These are phyloP conservation scores for Eucalyptus globulus DNA, from an alignment of 345 rosid genomes.

Conservation along the genomic window DNA sequence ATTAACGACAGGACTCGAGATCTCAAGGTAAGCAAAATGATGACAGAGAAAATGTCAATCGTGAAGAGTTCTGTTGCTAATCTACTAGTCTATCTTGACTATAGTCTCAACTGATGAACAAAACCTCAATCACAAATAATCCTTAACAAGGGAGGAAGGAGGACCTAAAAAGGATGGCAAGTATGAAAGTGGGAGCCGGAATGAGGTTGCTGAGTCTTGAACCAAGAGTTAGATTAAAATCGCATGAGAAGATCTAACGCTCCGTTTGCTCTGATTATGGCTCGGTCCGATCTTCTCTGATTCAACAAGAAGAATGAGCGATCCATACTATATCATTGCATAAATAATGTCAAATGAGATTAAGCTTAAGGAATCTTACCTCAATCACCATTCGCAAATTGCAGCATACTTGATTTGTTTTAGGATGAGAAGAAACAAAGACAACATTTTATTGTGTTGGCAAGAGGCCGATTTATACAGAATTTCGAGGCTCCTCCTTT, in stretches of 20 bases:
- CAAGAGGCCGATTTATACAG: neutral
- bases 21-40: neutral
- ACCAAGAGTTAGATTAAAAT: neutral
- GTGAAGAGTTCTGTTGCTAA: neutral
- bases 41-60: neutral
- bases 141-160: neutral
- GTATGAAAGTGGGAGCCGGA: neutral
- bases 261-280: neutral
- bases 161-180: neutral
- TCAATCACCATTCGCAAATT: neutral
- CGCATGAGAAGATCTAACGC: neutral
- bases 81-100: neutral
- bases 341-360: neutral
- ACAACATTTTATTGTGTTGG: neutral
- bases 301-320: neutral
- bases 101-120: neutral
- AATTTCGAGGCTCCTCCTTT: neutral
- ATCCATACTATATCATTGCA: neutral
- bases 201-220: neutral
- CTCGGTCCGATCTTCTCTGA: neutral
- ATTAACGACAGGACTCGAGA: neutral
- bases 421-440: neutral
- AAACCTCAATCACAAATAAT: neutral
- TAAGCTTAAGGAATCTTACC: neutral
- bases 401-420: neutral